These are phyloP conservation scores for Abelmoschus esculentus DNA, from an alignment of 345 rosid species.

Conservation along the genomic window DNA sequence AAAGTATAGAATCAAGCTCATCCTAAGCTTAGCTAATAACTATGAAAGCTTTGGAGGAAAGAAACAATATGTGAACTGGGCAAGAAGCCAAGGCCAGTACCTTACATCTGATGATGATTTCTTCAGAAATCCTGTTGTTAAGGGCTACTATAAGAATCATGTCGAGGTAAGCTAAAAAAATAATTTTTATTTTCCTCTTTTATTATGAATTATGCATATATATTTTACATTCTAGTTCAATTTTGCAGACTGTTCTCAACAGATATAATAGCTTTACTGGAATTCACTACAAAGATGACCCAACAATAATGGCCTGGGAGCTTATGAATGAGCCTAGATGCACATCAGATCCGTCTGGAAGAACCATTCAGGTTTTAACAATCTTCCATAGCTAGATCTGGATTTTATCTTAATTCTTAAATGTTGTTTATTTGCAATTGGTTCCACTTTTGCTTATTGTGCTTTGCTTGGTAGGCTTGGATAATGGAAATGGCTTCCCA, in stretches of 20 bases:
- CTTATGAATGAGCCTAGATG: conserved; percentile 99
- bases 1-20: conserved; percentile 6
- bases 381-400: not conserved
- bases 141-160: conserved; percentile 2
- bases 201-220: not conserved
- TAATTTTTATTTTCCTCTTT: not conserved
- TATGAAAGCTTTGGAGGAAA: conserved; percentile 63
- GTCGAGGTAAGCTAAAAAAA: conserved; percentile 9
- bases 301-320: conserved; percentile 99
- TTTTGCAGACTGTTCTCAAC: conserved; percentile 54
- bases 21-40: conserved; percentile 7
- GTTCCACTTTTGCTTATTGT: not conserved
- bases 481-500: conserved; percentile 78
- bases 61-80: conserved; percentile 58
- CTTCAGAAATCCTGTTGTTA: conserved; percentile 44
- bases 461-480: conserved; percentile 54
- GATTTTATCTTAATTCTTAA: not conserved
- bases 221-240: not conserved
- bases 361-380: conserved; percentile 69
- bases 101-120: conserved; percentile 45
- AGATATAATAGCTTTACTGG: conserved; percentile 65
- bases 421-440: not conserved
- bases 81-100: conserved; percentile 14
- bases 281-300: conserved; percentile 74
- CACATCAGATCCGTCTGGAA: conserved; percentile 70